Conservation (phyloP, 257 asterid species). For the Orobanche coerulescens region DNA sequence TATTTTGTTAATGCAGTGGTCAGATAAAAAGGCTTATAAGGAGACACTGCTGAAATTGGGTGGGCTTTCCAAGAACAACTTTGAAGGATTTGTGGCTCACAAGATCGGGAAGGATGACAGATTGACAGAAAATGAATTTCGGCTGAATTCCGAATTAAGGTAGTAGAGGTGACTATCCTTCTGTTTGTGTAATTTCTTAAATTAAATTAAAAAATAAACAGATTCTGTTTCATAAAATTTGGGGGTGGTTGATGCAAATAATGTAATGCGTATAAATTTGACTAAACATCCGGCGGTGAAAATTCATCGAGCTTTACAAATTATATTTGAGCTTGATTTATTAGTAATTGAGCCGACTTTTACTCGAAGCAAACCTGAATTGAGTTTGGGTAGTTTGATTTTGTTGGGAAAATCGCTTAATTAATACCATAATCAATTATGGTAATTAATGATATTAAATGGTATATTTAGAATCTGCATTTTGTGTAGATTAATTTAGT, state of each 20-base stretch:
- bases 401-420: no score
- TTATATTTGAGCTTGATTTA: no score
- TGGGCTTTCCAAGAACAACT: slow-evolving; percentile 82
- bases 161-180: not conserved
- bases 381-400: no score
- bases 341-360: no score
- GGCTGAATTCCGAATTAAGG: slow-evolving; percentile 1
- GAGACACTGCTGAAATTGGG: slow-evolving; percentile 69
- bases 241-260: not conserved
- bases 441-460: no score
- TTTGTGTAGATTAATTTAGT: no score
- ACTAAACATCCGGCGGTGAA: no score
- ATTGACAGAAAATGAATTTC: slow-evolving; percentile 37
- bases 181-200: not conserved
- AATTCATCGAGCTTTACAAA: no score
- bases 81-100: slow-evolving; percentile 63
- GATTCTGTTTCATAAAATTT: not conserved
- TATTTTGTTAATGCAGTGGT: slow-evolving; percentile 54
- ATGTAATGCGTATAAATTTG: no score
- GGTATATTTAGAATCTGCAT: no score
- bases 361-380: no score
- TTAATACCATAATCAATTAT: no score
- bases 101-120: slow-evolving; percentile 75
- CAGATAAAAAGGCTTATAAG: slow-evolving; percentile 64
- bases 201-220: slow-evolving; percentile 17